Conservation (phyloP, 352 stramenopile species). For the Phytopythium boreale region DNA sequence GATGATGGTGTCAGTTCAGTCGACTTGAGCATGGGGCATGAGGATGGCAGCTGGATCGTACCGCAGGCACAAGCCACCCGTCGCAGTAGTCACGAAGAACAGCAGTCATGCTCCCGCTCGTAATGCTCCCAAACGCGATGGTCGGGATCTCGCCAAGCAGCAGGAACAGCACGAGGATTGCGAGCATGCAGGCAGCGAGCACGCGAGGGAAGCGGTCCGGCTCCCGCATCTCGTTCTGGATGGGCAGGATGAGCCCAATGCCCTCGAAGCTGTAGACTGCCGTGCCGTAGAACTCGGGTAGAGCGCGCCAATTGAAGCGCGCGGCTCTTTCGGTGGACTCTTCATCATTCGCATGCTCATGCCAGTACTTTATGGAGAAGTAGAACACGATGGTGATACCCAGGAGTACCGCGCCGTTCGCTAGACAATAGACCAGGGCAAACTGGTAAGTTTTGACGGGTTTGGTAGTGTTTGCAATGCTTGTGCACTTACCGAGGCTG, state of each 20-base stretch:
- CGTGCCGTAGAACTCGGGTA: constrained; percentile 76
- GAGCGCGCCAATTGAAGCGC: constrained; percentile 25
- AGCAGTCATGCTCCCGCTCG: constrained; percentile 78
- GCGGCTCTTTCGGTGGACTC: constrained; percentile 13
- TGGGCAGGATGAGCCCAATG: constrained; percentile 71
- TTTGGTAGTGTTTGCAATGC: neutral
- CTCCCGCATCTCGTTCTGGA: constrained; percentile 76
- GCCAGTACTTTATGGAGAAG: constrained; percentile 67
- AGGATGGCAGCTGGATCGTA: no score
- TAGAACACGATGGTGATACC: constrained; percentile 83
- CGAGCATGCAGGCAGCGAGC: constrained; percentile 54
- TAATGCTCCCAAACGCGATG: constrained; percentile 63
- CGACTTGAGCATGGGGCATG: no score
- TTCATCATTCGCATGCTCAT: constrained; percentile 27
- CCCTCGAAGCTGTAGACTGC: constrained; percentile 83
- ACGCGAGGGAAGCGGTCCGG: constrained; percentile 54
- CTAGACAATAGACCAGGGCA: constrained; percentile 16
- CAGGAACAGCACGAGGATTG: constrained; percentile 72
- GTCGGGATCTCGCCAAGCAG: constrained; percentile 70
- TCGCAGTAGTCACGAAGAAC: constrained; percentile 71
- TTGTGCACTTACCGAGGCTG: constrained; percentile 38
- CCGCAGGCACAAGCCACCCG: constrained; percentile 60
- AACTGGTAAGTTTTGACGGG: neutral
- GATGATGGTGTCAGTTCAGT: neutral
- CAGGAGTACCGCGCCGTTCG: constrained; percentile 56